Evolutionary conservation across 495 filamentous ascomycete genomes (phyloP).

Genomic region (Entonaema liquescens): DNA sequence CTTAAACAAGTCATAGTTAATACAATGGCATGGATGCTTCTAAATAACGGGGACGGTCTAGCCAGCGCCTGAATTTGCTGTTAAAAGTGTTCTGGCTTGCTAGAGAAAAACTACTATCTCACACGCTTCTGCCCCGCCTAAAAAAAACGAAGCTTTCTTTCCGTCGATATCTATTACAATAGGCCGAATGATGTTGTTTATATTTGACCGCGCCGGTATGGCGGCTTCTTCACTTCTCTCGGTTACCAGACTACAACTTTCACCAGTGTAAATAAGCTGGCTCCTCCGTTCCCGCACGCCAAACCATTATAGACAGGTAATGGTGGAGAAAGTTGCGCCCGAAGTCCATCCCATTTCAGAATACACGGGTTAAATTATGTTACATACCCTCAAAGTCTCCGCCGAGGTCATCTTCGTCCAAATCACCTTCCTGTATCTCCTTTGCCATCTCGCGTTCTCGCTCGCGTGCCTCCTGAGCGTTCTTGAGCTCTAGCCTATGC

Average conservation of each 20-base stretch:
- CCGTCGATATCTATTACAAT: slow-evolving; percentile 41
- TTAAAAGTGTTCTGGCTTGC: slow-evolving; percentile 4
- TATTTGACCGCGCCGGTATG: slow-evolving; percentile 18
- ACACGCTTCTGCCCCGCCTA: slow-evolving; percentile 5
- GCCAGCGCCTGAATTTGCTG: not conserved
- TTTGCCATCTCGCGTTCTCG: slow-evolving; percentile 96
- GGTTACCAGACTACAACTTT: slow-evolving; percentile 30
- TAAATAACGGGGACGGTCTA: not conserved
- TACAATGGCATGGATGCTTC: not conserved
- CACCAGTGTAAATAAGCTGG: slow-evolving; percentile 16
- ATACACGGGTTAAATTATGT: slow-evolving; percentile 49
- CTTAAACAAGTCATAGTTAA: not conserved
- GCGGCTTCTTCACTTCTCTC: slow-evolving; percentile 18
- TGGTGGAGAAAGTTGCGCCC: slow-evolving; percentile 13
- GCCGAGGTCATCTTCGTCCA: slow-evolving; percentile 96
- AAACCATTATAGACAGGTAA: slow-evolving; percentile 20
- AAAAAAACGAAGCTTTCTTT: slow-evolving; percentile 19
- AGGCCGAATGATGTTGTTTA: slow-evolving; percentile 35
- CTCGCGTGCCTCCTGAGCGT: slow-evolving; percentile 95
- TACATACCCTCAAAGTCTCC: slow-evolving; percentile 98
- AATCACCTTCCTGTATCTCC: slow-evolving; percentile 97
- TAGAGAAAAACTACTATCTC: slow-evolving; percentile 6
- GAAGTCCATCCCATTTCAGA: slow-evolving; percentile 37
- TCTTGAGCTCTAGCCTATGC: slow-evolving; percentile 96
- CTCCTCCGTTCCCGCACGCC: slow-evolving; percentile 6